Conservation (phyloP, 352 stramenopile species). For the Halophytophthora batemanensis region DNA sequence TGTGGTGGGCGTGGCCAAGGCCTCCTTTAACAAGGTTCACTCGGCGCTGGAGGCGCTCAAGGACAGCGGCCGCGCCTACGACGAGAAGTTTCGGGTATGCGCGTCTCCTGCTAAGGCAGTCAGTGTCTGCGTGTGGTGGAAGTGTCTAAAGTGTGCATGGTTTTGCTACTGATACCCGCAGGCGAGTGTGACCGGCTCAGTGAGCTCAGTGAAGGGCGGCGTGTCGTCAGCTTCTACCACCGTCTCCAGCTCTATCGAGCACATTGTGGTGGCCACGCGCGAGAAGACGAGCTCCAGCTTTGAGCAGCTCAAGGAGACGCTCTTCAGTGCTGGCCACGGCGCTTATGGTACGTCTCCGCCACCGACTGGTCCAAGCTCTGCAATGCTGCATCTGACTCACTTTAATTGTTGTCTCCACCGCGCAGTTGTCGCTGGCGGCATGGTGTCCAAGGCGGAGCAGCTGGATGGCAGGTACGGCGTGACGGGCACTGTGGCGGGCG, state of each 20-base stretch:
- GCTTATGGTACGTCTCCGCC: conserved; percentile 25
- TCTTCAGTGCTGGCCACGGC: conserved; percentile 48
- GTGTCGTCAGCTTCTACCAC: conserved; percentile 33
- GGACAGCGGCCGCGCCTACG: conserved; percentile 59
- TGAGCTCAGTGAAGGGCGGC: conserved; percentile 40
- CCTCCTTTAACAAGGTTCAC: conserved; percentile 53
- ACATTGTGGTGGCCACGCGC: conserved; percentile 58
- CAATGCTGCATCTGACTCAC: neutral
- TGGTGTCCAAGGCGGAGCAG: conserved; percentile 56
- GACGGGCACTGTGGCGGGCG: conserved; percentile 42
- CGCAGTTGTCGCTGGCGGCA: conserved; percentile 41
- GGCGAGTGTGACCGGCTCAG: conserved; percentile 34
- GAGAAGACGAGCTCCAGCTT: conserved; percentile 55
- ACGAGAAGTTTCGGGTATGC: conserved; percentile 52
- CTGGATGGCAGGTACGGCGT: conserved; percentile 60
- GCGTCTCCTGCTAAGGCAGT: neutral
- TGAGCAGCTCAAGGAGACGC: conserved; percentile 52
- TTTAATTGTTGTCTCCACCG: neutral
- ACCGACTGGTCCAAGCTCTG: neutral
- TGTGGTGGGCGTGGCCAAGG: conserved; percentile 49
- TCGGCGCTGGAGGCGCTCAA: conserved; percentile 53
- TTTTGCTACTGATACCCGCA: neutral
- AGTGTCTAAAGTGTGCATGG: neutral
- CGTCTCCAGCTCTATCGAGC: conserved; percentile 65
- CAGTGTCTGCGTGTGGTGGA: neutral